Percentiles rank a stretch among this genome's conserved stretches.
phyloP scores from a whole-genome alignment of 2,329 filamentous ascomycete species.

The Chaetomiaceae sp. region DNA sequence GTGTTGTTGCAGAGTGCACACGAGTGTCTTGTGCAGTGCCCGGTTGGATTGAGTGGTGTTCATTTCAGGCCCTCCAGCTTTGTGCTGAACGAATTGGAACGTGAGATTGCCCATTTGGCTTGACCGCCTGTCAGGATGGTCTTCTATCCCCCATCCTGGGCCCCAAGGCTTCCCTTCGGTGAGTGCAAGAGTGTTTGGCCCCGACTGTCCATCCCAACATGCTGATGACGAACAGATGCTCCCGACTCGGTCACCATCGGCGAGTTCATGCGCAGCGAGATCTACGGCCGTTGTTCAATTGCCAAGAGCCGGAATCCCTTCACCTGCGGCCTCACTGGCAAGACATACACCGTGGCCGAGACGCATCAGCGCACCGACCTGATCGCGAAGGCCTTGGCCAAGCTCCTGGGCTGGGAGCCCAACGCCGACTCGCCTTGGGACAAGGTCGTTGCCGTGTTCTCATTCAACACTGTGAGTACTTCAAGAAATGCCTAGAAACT shows the following conservation, averaged over 20 bases:
- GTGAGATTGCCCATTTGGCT: too few relatives aligned
- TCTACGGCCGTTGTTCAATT: slow-evolving; percentile 59
- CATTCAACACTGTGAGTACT: slow-evolving; percentile 70
- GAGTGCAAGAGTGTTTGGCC: slow-evolving; percentile 19
- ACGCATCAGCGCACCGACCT: slow-evolving; percentile 59
- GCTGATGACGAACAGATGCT: slow-evolving; percentile 37
- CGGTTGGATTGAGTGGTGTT: too few relatives aligned
- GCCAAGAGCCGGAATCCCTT: slow-evolving; percentile 62
- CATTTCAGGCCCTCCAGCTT: too few relatives aligned
- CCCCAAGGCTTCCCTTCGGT: slow-evolving; percentile 53
- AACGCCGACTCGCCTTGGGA: slow-evolving; percentile 73
- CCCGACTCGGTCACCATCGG: slow-evolving; percentile 69
- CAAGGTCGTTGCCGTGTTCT: slow-evolving; percentile 70
- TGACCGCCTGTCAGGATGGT: slow-evolving; percentile 41
- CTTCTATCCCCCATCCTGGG: slow-evolving; percentile 57
- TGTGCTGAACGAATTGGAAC: too few relatives aligned
- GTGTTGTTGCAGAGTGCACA: too few relatives aligned
- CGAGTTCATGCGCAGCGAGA: slow-evolving; percentile 71
- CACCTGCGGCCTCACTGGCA: slow-evolving; percentile 69
- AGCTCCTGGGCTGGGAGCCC: slow-evolving; percentile 64
- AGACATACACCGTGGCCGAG: slow-evolving; percentile 56
- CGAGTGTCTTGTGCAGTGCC: too few relatives aligned
- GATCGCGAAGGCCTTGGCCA: slow-evolving; percentile 61
- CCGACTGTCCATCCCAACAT: neutral
- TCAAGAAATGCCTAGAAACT: too few relatives aligned